phyloP scores from a whole-genome alignment of 2,329 filamentous ascomycete species.

The Fusarium paranaense region DNA sequence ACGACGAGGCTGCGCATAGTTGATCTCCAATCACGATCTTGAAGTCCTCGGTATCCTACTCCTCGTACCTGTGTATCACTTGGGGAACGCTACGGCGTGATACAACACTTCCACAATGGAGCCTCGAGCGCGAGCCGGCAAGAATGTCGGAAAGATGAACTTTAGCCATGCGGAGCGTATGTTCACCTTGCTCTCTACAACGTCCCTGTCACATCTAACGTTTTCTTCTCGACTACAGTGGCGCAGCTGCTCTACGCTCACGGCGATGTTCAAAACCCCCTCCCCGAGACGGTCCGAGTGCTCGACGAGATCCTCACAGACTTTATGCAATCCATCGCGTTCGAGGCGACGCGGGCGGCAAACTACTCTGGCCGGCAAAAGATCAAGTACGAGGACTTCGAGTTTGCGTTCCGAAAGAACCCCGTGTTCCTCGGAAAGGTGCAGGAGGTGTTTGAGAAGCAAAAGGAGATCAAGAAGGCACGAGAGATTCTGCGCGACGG shows the following conservation, averaged over 20 bases:
- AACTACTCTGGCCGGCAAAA: constrained; percentile 91
- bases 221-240: constrained; percentile 59
- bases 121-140: constrained; percentile 79
- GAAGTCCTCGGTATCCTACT: background rate
- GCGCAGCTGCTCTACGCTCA: constrained; percentile 81
- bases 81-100: constrained; percentile 16
- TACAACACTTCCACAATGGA: constrained; percentile 68
- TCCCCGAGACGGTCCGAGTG: constrained; percentile 85
- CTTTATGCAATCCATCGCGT: constrained; percentile 94
- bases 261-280: constrained; percentile 81
- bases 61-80: background rate
- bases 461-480: constrained; percentile 85
- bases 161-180: constrained; percentile 78
- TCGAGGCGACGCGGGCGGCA: constrained; percentile 87
- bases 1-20: constrained; percentile 27
- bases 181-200: constrained; percentile 39
- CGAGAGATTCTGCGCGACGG: constrained; percentile 80
- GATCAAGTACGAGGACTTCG: constrained; percentile 98
- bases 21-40: background rate
- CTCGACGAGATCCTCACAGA: constrained; percentile 97
- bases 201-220: background rate
- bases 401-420: constrained; percentile 90
- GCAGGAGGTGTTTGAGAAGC: constrained; percentile 88
- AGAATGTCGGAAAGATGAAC: constrained; percentile 86
- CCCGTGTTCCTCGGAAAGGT: constrained; percentile 88